These are phyloP conservation scores for Catenaria anguillulae DNA, from an alignment of 371 early-diverging fungal genomes.

Conservation along the genomic window DNA sequence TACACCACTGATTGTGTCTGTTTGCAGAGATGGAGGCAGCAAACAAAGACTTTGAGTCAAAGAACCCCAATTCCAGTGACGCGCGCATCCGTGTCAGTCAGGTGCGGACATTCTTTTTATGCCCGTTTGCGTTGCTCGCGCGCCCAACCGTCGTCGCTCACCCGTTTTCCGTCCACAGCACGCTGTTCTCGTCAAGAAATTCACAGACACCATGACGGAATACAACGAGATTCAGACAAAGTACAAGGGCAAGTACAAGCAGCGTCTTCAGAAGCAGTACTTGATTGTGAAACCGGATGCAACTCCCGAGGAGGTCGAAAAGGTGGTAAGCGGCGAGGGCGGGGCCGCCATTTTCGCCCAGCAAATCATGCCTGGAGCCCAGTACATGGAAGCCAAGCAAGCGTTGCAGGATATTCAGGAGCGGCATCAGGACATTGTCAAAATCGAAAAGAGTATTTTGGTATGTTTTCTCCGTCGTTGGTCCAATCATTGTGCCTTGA, in stretches of 20 bases:
- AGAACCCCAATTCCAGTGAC: conserved; percentile 1
- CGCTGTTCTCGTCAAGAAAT: conserved; percentile 55
- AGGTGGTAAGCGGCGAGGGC: conserved; percentile 55
- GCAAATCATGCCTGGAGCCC: conserved; percentile 51
- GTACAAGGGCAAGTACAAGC: conserved; percentile 66
- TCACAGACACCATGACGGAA: conserved; percentile 62
- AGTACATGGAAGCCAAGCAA: conserved; percentile 60
- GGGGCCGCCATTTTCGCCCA: conserved; percentile 60
- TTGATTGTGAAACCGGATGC: conserved; percentile 76
- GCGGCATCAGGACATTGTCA: conserved; percentile 72
- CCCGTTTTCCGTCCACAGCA: conserved; percentile 26
- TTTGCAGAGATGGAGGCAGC: background rate
- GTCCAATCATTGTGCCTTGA: background rate
- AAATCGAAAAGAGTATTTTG: conserved; percentile 68
- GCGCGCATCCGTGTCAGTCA: conserved; percentile 1
- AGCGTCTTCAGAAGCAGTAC: conserved; percentile 68
- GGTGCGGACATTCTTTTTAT: too few relatives aligned
- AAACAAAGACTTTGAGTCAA: background rate
- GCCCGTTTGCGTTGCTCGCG: too few relatives aligned
- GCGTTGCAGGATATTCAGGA: conserved; percentile 72
- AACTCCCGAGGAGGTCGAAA: conserved; percentile 60
- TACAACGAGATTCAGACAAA: conserved; percentile 66
- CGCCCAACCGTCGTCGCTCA: too few relatives aligned
- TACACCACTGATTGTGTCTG: background rate
- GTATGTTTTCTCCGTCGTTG: conserved; percentile 20